Evolutionary conservation across 2,329 filamentous ascomycete genomes (phyloP).

Genomic region (Emergomyces pasteurianus): DNA sequence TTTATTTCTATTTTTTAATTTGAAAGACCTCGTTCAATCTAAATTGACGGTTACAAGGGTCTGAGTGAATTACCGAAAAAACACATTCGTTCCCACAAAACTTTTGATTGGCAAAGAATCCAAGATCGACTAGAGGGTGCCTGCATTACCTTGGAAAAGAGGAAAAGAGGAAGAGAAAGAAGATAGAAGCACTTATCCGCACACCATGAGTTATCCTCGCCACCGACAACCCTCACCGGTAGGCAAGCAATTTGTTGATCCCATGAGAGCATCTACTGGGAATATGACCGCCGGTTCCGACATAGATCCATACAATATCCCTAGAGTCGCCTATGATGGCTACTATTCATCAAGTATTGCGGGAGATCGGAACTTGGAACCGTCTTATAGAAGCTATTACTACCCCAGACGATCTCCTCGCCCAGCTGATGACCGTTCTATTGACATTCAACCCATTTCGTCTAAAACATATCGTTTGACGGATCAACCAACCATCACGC

Average conservation of each 20-base stretch:
- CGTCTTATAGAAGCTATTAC: constrained; percentile 3
- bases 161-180: no score
- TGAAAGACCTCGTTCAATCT: background rate
- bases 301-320: constrained; percentile 23
- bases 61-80: background rate
- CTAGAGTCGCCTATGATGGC: constrained; percentile 17
- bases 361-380: constrained; percentile 15
- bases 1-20: background rate
- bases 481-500: constrained; percentile 20
- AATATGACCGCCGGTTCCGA: constrained; percentile 25
- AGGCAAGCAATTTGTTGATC: constrained; percentile 22
- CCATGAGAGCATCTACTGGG: constrained; percentile 31
- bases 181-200: background rate
- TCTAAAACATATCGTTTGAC: constrained; percentile 22
- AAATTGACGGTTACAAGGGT: background rate
- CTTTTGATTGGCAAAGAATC: background rate
- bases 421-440: constrained; percentile 14
- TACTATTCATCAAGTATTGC: constrained; percentile 20
- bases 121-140: background rate
- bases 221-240: constrained; percentile 26
- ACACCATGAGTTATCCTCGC: constrained; percentile 20
- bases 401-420: constrained; percentile 10
- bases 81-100: background rate
- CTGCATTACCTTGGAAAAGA: background rate
- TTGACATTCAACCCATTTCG: constrained; percentile 25